phyloP scores from a whole-genome alignment of 2,329 filamentous ascomycete genomes.

The Chaetothyriales sp. region DNA sequence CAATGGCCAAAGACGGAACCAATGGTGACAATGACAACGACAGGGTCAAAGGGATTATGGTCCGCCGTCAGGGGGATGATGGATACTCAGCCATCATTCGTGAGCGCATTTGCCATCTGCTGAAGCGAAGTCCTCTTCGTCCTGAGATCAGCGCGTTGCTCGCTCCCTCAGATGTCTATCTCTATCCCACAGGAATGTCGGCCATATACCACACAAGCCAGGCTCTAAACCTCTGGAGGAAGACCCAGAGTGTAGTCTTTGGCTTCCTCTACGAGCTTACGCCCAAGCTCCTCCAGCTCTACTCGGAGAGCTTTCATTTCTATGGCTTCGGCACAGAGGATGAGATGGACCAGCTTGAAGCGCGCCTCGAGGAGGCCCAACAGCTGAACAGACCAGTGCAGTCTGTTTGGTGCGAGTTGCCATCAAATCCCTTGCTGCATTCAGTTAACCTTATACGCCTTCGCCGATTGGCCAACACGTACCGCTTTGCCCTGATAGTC shows the following conservation, averaged over 20 bases:
- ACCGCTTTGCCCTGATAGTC: slow-evolving; percentile 20
- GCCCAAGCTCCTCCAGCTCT: slow-evolving; percentile 34
- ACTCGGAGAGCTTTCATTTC: slow-evolving; percentile 29
- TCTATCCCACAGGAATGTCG: slow-evolving; percentile 42
- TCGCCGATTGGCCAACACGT: slow-evolving; percentile 26
- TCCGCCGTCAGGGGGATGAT: background rate
- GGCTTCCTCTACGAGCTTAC: slow-evolving; percentile 40
- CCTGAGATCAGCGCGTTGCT: background rate
- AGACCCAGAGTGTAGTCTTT: slow-evolving; percentile 29
- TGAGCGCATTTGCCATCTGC: slow-evolving; percentile 1
- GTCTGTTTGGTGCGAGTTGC: slow-evolving; percentile 31
- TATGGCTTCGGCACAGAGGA: slow-evolving; percentile 30
- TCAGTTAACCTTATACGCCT: slow-evolving; percentile 29
- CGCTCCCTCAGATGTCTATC: slow-evolving; percentile 31
- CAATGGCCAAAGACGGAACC: background rate
- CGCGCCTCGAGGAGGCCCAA: slow-evolving; percentile 32
- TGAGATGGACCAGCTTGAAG: slow-evolving; percentile 37
- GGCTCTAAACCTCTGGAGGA: slow-evolving; percentile 23
- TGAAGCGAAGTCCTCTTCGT: background rate
- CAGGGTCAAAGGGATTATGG: background rate
- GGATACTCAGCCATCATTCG: background rate
- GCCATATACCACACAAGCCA: slow-evolving; percentile 33
- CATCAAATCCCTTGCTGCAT: slow-evolving; percentile 32
- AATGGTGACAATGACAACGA: background rate
- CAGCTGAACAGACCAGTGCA: slow-evolving; percentile 25